Conservation (phyloP, 495 filamentous ascomycete genomes). For the Penicillium daleae region DNA sequence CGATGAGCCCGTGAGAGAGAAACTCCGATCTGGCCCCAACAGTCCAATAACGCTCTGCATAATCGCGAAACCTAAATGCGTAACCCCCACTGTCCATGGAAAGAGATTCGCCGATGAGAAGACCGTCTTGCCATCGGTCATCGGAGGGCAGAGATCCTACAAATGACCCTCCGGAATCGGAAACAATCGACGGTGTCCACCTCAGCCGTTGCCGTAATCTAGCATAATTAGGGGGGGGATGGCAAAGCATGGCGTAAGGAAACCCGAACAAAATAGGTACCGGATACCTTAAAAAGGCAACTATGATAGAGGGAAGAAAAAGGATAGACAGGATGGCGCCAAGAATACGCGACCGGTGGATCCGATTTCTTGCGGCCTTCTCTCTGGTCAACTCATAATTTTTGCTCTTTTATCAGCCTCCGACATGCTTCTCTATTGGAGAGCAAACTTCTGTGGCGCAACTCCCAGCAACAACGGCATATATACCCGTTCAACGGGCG, state of each 20-base stretch:
- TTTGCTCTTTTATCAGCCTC: neutral
- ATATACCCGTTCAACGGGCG: constrained; percentile 4
- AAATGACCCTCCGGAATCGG: constrained; percentile 23
- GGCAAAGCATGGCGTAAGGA: constrained; percentile 1
- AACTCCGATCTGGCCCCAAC: constrained; percentile 5
- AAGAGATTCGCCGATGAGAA: neutral
- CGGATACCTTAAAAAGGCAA: constrained; percentile 1
- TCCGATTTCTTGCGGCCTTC: neutral
- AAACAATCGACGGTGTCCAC: constrained; percentile 18
- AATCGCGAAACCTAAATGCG: neutral
- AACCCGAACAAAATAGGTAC: neutral
- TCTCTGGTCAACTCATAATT: neutral
- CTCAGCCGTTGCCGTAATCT: constrained; percentile 22
- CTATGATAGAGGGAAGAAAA: neutral
- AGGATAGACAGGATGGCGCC: neutral
- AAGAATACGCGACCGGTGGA: constrained; percentile 24
- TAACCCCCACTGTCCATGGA: constrained; percentile 5
- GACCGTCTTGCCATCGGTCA: neutral
- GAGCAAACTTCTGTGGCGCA: constrained; percentile 3
- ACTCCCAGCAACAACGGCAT: constrained; percentile 1
- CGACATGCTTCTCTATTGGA: neutral
- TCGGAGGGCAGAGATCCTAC: neutral
- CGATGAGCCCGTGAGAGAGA: constrained; percentile 7
- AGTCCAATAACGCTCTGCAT: constrained; percentile 10
- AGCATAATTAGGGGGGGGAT: constrained; percentile 9